These are phyloP conservation scores for Neurospora crassa DNA, from an alignment of 2,329 filamentous ascomycete genomes.

Conservation along the genomic window DNA sequence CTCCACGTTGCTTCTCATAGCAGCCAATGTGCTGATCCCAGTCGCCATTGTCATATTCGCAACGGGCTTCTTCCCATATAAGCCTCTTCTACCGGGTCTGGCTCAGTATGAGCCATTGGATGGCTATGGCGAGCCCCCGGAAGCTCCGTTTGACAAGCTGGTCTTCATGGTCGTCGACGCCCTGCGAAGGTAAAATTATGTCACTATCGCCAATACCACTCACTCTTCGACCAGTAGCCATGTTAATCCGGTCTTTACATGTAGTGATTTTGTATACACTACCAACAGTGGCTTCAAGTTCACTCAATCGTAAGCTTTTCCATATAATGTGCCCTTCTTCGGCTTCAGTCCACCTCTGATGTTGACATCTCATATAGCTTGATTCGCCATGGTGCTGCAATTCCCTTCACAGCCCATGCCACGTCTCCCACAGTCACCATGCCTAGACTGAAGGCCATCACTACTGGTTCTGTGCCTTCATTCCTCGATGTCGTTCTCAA, in stretches of 20 bases:
- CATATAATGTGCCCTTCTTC: background rate
- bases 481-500: conserved; percentile 96
- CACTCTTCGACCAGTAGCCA: background rate
- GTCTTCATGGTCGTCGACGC: conserved; percentile 99
- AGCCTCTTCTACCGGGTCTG: conserved; percentile 80
- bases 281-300: conserved; percentile 72
- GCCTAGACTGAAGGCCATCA: conserved; percentile 95
- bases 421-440: conserved; percentile 97
- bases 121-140: conserved; percentile 45
- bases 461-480: conserved; percentile 94
- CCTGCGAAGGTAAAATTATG: conserved; percentile 58
- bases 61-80: conserved; percentile 94
- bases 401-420: conserved; percentile 92
- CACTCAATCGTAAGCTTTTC: conserved; percentile 65
- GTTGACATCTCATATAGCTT: conserved; percentile 42
- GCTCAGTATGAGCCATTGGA: conserved; percentile 52
- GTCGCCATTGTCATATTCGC: conserved; percentile 69
- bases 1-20: conserved; percentile 39
- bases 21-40: conserved; percentile 71
- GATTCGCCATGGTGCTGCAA: conserved; percentile 70
- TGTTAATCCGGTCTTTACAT: conserved; percentile 6
- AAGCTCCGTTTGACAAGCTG: conserved; percentile 74
- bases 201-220: conserved; percentile 3
- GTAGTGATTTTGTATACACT: conserved; percentile 86
- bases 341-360: background rate